Conservation (phyloP, 306 rosid genomes). For the Senna siamea region DNA sequence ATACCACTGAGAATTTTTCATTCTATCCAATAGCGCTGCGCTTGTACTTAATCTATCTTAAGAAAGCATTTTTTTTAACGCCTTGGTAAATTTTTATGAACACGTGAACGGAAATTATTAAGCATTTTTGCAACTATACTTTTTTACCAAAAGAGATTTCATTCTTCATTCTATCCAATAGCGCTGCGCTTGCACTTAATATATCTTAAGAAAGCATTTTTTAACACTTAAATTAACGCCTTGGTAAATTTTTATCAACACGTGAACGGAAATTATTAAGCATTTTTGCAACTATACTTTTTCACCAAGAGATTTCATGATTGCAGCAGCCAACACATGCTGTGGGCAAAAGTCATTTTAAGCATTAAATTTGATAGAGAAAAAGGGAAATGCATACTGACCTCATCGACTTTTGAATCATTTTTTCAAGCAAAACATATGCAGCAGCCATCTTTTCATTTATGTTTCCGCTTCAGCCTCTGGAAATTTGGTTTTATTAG, state of each 20-base stretch:
- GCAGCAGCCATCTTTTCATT: slow-evolving; percentile 41
- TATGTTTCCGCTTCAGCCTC: slow-evolving; percentile 65
- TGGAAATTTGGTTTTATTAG: slow-evolving; percentile 72
- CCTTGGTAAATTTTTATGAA: too few species aligned
- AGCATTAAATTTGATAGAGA: background rate
- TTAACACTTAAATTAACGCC: background rate
- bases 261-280: background rate
- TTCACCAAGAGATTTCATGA: slow-evolving; percentile 3
- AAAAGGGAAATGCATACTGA: slow-evolving; percentile 16
- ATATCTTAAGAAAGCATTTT: background rate
- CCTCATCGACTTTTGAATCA: slow-evolving; percentile 38
- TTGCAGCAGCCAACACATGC: background rate
- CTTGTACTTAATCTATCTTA: too few species aligned
- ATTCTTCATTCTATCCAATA: too few species aligned
- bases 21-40: too few species aligned
- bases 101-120: too few species aligned
- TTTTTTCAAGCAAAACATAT: background rate
- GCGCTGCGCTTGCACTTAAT: too few species aligned
- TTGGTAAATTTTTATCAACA: background rate
- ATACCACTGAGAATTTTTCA: too few species aligned
- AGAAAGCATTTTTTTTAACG: too few species aligned
- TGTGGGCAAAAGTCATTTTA: slow-evolving; percentile 10
- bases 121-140: too few species aligned
- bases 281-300: slow-evolving; percentile 4
- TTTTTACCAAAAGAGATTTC: too few species aligned